phyloP scores from a whole-genome alignment of 2,329 filamentous ascomycete genomes.

The Lithohypha guttulata region DNA sequence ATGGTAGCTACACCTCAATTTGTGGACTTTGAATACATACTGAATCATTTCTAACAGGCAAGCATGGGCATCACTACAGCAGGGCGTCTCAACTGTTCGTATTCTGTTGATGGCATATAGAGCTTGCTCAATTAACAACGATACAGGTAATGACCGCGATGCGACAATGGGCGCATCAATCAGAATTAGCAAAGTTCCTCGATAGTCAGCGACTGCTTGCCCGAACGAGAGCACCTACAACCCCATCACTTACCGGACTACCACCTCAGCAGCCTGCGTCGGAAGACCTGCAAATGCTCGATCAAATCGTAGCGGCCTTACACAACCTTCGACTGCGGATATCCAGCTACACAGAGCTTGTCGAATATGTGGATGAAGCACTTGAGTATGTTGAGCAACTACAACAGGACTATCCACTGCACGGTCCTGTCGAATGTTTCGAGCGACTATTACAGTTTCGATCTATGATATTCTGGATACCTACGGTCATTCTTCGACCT shows the following conservation, averaged over 20 bases:
- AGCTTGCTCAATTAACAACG: background rate
- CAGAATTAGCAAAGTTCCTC: slow-evolving; percentile 43
- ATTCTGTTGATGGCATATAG: background rate
- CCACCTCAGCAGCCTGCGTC: slow-evolving; percentile 21
- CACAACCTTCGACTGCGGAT: slow-evolving; percentile 48
- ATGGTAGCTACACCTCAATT: no score
- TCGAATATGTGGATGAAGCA: slow-evolving; percentile 57
- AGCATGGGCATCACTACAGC: slow-evolving; percentile 85
- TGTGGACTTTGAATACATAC: no score
- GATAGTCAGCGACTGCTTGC: slow-evolving; percentile 32
- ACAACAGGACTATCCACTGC: slow-evolving; percentile 57
- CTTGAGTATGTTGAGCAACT: slow-evolving; percentile 62
- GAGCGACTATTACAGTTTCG: slow-evolving; percentile 77
- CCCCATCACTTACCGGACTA: slow-evolving; percentile 23
- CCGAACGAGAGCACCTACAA: slow-evolving; percentile 27
- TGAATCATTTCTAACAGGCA: slow-evolving; percentile 57
- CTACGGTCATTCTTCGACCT: slow-evolving; percentile 69
- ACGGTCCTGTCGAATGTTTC: slow-evolving; percentile 74
- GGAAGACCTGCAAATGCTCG: slow-evolving; percentile 60
- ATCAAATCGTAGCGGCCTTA: slow-evolving; percentile 56
- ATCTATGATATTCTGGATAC: slow-evolving; percentile 93
- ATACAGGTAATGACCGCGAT: slow-evolving; percentile 77
- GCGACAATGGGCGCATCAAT: slow-evolving; percentile 84
- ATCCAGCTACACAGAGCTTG: slow-evolving; percentile 58
- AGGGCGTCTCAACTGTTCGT: slow-evolving; percentile 77